Evolutionary conservation across 148 eudicot genomes (phyloP).

Genomic region (Rhododendron vialii): DNA sequence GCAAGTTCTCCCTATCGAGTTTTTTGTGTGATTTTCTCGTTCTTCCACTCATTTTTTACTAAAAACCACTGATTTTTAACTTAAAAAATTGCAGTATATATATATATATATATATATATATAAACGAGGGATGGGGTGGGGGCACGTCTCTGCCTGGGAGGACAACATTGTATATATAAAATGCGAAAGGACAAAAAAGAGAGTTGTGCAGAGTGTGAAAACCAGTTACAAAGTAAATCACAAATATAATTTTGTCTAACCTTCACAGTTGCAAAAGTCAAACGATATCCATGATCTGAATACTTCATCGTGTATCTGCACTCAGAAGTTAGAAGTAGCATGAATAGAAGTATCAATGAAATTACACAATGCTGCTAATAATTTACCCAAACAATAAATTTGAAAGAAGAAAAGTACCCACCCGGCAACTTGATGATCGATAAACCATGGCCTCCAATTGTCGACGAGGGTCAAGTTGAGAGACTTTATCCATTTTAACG

Average conservation of each 20-base stretch:
- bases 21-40: too few species aligned
- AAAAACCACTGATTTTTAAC: too few species aligned
- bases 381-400: not conserved
- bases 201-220: too few species aligned
- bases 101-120: too few species aligned
- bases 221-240: too few species aligned
- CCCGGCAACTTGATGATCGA: slow-evolving; percentile 16
- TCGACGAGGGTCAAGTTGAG: slow-evolving; percentile 7
- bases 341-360: not conserved
- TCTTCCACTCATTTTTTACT: too few species aligned
- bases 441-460: slow-evolving; percentile 12
- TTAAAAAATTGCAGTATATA: too few species aligned
- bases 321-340: not conserved
- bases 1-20: rapidly evolving
- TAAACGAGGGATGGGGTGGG: too few species aligned
- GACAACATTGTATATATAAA: too few species aligned
- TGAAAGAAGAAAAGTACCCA: not conserved
- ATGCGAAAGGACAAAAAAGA: too few species aligned
- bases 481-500: slow-evolving; percentile 21
- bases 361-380: not conserved
- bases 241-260: not conserved
- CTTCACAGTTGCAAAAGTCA: slow-evolving; percentile 23
- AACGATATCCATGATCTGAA: not conserved
- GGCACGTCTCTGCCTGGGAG: too few species aligned
- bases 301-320: slow-evolving; percentile 14